phyloP scores from a whole-genome alignment of 2,329 filamentous ascomycete species.

The Westerdykella sp. region DNA sequence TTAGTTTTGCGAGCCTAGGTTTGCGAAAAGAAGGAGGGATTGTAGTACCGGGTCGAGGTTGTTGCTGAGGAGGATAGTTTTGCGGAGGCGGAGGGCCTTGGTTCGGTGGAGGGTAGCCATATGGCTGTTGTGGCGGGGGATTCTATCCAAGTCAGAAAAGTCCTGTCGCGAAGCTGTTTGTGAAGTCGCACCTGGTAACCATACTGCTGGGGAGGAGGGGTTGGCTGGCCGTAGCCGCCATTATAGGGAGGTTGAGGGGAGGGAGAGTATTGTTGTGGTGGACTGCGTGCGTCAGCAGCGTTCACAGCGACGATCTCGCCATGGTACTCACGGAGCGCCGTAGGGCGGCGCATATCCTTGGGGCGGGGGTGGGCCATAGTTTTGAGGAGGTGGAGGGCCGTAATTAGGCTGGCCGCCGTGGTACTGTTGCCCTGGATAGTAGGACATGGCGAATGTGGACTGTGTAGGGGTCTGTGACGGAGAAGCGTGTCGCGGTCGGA shows the following conservation, averaged over 20 bases:
- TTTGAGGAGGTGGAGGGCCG: constrained; percentile 37
- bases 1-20: constrained; percentile 9
- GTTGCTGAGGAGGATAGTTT: constrained; percentile 13
- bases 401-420: constrained; percentile 36
- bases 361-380: constrained; percentile 26
- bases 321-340: constrained; percentile 13
- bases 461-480: neutral
- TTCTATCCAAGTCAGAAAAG: constrained; percentile 18
- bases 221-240: constrained; percentile 31
- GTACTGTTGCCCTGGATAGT: constrained; percentile 39
- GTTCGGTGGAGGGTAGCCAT: constrained; percentile 20
- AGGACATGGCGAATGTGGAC: constrained; percentile 32
- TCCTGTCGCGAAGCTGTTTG: neutral
- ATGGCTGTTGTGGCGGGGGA: constrained; percentile 31
- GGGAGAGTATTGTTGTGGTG: constrained; percentile 35
- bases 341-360: constrained; percentile 27
- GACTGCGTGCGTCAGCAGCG: constrained; percentile 9
- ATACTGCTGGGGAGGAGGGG: constrained; percentile 40
- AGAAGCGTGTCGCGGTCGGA: too few species aligned
- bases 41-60: constrained; percentile 15
- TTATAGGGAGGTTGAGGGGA: constrained; percentile 38
- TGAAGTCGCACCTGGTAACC: constrained; percentile 32
- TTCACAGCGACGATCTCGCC: neutral
- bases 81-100: constrained; percentile 13
- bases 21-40: neutral